Percentiles rank a stretch among this genome's conserved stretches.
phyloP scores from a whole-genome alignment of 345 rosid genomes.

The Lepidium sativum region DNA sequence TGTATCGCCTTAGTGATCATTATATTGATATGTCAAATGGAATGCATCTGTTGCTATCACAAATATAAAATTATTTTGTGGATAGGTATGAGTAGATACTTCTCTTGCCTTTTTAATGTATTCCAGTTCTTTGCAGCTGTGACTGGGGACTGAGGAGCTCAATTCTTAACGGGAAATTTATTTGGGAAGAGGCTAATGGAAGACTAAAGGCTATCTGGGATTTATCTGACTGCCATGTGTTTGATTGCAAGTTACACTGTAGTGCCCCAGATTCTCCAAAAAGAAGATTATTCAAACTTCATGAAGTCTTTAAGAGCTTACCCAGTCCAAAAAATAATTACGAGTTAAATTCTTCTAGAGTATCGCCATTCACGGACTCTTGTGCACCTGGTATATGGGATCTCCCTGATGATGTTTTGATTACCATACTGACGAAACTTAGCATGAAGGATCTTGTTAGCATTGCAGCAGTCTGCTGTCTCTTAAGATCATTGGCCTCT shows the following conservation, averaged over 20 bases:
- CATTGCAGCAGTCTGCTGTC: constrained; percentile 66
- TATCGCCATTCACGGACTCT: constrained; percentile 34
- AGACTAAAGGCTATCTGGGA: constrained; percentile 41
- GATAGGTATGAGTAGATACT: not conserved
- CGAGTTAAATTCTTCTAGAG: constrained; percentile 34
- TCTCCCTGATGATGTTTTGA: constrained; percentile 57
- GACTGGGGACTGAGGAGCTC: constrained; percentile 69
- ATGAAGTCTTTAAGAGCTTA: constrained; percentile 69
- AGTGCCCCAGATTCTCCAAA: constrained; percentile 38
- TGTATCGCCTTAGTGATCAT: not conserved
- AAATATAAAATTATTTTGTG: not conserved
- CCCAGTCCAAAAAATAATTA: constrained; percentile 43
- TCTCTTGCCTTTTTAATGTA: constrained; percentile 12
- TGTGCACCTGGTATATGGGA: constrained; percentile 61
- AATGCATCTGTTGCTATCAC: not conserved
- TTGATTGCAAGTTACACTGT: constrained; percentile 56
- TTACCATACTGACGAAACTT: constrained; percentile 44
- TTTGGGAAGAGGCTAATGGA: constrained; percentile 25
- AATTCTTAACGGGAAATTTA: constrained; percentile 31
- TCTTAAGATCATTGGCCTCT: constrained; percentile 56
- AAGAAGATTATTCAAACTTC: constrained; percentile 61
- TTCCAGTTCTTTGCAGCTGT: constrained; percentile 54
- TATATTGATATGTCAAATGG: not conserved
- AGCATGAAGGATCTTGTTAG: constrained; percentile 57
- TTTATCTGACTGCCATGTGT: constrained; percentile 73